Conservation (phyloP, 306 rosid species). For the Fragaria iinumae region DNA sequence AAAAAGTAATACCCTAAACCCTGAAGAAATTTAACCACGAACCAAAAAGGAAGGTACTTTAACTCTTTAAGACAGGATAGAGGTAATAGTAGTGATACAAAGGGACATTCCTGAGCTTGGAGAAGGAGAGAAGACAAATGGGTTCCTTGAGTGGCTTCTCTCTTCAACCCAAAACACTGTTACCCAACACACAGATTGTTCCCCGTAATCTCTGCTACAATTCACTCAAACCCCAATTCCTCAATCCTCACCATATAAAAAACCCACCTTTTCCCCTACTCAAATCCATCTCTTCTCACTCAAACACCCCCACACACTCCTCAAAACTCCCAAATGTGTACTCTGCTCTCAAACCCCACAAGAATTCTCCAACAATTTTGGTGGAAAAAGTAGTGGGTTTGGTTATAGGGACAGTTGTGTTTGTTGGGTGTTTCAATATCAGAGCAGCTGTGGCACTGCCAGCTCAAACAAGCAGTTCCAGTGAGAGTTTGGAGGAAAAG, state of each 20-base stretch:
- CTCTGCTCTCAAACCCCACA: slow-evolving; percentile 22
- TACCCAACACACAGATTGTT: neutral
- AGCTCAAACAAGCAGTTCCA: slow-evolving; percentile 37
- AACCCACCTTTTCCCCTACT: slow-evolving; percentile 14
- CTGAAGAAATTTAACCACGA: too few species aligned
- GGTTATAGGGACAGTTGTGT: slow-evolving; percentile 61
- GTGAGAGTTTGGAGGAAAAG: slow-evolving; percentile 37
- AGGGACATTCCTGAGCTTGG: neutral
- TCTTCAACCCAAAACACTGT: slow-evolving; percentile 10
- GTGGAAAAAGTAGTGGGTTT: slow-evolving; percentile 46
- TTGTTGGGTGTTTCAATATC: slow-evolving; percentile 45
- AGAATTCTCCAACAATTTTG: slow-evolving; percentile 22
- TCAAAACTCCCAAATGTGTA: neutral
- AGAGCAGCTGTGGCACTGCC: slow-evolving; percentile 51
- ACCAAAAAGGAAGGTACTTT: too few species aligned
- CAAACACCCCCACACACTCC: slow-evolving; percentile 14
- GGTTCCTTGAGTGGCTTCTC: slow-evolving; percentile 18
- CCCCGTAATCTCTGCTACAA: neutral
- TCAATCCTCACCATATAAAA: neutral
- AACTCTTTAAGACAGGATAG: too few species aligned
- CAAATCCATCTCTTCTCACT: neutral
- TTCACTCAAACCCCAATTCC: slow-evolving; percentile 8
- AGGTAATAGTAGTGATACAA: too few species aligned
- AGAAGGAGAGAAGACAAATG: slow-evolving; percentile 6
- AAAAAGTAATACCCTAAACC: too few species aligned